Conservation (phyloP, 2,329 filamentous ascomycete species). For the Fusarium sp. region DNA sequence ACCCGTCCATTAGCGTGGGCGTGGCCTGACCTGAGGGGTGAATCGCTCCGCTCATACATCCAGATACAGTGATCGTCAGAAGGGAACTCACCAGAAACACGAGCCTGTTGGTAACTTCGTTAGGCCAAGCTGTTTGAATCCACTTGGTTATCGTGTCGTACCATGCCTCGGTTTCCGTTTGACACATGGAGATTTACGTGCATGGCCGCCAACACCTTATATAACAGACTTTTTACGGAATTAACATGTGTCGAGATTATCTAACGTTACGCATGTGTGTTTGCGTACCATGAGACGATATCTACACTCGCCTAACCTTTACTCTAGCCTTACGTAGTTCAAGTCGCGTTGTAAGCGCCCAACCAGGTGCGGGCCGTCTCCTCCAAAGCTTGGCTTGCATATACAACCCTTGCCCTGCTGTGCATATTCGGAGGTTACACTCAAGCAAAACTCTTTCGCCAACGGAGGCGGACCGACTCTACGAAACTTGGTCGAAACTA, state of each 20-base stretch:
- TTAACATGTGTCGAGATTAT: conserved; percentile 23
- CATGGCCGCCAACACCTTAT: background rate
- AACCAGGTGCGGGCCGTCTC: conserved; percentile 27
- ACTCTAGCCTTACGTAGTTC: conserved; percentile 8
- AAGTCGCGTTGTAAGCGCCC: conserved; percentile 32
- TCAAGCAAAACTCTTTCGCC: background rate
- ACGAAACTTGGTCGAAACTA: conserved; percentile 13
- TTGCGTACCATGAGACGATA: conserved; percentile 10
- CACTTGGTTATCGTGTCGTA: background rate
- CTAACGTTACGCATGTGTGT: conserved; percentile 42
- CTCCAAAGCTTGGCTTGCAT: conserved; percentile 35
- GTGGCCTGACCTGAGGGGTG: conserved; percentile 8
- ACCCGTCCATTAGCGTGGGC: conserved; percentile 44
- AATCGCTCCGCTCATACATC: background rate
- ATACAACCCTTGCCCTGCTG: conserved; percentile 6
- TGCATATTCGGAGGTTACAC: conserved; percentile 21
- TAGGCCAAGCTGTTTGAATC: background rate
- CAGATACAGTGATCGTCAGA: background rate
- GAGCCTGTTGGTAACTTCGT: background rate
- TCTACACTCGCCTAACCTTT: conserved; percentile 1
- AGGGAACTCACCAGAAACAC: conserved; percentile 5
- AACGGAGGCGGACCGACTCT: conserved; percentile 27
- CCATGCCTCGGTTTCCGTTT: conserved; percentile 13
- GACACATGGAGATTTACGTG: conserved; percentile 13
- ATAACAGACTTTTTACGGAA: background rate